A percentile compares a stretch with the other conserved stretches of the same genome.
phyloP scores from a whole-genome alignment of 108 stramenopile genomes.

The Schizochytrium sp. region DNA sequence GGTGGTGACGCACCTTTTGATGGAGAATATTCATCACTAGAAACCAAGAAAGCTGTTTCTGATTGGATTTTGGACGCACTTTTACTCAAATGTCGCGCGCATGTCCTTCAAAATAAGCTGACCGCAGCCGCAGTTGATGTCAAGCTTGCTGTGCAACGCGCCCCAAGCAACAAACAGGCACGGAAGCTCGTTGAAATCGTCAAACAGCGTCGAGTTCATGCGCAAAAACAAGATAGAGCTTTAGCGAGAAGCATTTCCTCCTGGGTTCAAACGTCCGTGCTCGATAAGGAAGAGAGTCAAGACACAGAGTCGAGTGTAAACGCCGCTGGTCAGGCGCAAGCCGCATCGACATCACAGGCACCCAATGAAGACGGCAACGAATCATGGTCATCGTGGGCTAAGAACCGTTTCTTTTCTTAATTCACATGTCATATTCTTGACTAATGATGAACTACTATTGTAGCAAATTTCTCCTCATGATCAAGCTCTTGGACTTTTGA shows the following conservation, averaged over 20 bases:
- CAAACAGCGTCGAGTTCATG: conserved; percentile 31
- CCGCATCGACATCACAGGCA: too few relatives aligned
- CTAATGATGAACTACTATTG: too few relatives aligned
- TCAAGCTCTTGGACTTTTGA: too few relatives aligned
- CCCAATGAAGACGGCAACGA: too few relatives aligned
- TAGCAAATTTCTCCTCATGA: too few relatives aligned
- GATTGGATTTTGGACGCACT: not conserved
- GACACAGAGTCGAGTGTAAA: too few relatives aligned
- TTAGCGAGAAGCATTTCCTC: not conserved
- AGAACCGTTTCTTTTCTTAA: too few relatives aligned
- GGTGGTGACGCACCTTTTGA: not conserved
- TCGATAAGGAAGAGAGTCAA: not conserved
- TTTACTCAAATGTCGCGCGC: conserved; percentile 7
- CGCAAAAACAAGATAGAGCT: conserved; percentile 26
- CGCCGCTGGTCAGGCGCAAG: too few relatives aligned
- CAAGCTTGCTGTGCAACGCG: not conserved
- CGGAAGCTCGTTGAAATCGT: not conserved
- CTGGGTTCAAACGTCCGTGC: conserved; percentile 12
- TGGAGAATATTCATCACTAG: not conserved
- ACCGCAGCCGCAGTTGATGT: conserved; percentile 44
- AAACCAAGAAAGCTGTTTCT: not conserved
- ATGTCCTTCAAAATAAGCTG: conserved; percentile 31
- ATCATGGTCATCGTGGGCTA: too few relatives aligned
- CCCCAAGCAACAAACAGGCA: not conserved
- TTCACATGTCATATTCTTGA: too few relatives aligned